Base-by-base conservation (phyloP, 192 early-diverging fungal species). In the Coemansia nantahalensis region DNA sequence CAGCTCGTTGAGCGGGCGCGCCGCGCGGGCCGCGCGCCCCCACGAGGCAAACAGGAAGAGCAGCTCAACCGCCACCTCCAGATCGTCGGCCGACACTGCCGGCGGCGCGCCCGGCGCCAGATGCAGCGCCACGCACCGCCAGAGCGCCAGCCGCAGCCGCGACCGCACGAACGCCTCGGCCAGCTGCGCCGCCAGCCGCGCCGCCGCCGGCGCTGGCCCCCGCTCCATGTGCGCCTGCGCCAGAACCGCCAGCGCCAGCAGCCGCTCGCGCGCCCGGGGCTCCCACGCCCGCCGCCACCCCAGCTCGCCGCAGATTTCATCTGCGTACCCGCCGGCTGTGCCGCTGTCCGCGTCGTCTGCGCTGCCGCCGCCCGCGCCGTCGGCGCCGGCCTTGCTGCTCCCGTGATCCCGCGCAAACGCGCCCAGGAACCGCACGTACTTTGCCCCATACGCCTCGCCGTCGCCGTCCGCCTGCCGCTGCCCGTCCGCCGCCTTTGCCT, bases 11-110 rank as follows among this genome's bases (percentile, higher is more conserved):
- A 5, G 34, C n/a, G 26, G n/a, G 7, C 14, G 7, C 36, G 36
- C 19, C 5, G 34, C 12, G 37, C 40, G 33, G 16, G 23, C 15
- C 47, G 21, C 62, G 53, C 61, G 44, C 48, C 37, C 35, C 38
- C 45, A 32, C 5, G 31, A 1, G 1, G 5, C 5, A 31, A 74
- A 62, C 19, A 74, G 36, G 43, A 30, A 74, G 23, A 66, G 43
- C 31, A 74, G 57, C 63, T 74, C 70, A 11, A 62, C 41, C 0
- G 70, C 63, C 15, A 66, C 57, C 39, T 74, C 70, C 12, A 59
- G 26, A 45, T 74, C 70, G 12, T 74, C 62, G 16, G 48, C 35
- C 8, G 38, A 26, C 36, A 54, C 64, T 10, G 31, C 33, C 23
- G 24, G 5, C 34, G 37, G 36, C 19, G 22, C 21, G 12, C 11